Conservation (phyloP, 1,284 basidiomycete species). For the Gymnopus androsaceus region DNA sequence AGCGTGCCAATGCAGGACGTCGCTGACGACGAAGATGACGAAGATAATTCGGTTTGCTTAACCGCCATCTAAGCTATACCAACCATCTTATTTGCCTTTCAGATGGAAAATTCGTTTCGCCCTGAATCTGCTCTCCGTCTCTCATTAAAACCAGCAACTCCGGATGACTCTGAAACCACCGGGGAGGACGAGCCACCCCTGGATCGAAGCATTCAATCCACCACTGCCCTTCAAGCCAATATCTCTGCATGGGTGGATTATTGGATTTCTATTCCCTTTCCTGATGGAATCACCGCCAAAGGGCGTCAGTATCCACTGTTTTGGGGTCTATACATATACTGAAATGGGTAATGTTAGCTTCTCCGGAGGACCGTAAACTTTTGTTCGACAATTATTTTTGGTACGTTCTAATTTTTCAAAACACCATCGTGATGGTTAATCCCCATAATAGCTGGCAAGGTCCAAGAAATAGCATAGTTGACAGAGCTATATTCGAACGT, state of each 20-base stretch:
- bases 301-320: conserved; percentile 6
- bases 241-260: conserved; percentile 16
- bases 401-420: background rate
- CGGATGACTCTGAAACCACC: conserved; percentile 11
- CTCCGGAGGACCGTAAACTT: conserved; percentile 7
- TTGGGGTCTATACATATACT: background rate
- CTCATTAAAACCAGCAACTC: conserved; percentile 16
- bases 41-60: background rate
- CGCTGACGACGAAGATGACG: conserved; percentile 2
- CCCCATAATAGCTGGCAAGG: conserved; percentile 17
- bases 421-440: background rate
- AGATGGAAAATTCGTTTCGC: conserved; percentile 11
- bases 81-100: background rate
- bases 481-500: conserved; percentile 17
- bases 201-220: conserved; percentile 6
- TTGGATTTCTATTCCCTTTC: conserved; percentile 6
- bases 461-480: conserved; percentile 17
- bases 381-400: conserved; percentile 19
- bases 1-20: background rate
- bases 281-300: conserved; percentile 6
- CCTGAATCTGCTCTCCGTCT: conserved; percentile 18
- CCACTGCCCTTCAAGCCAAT: conserved; percentile 8
- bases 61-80: background rate
- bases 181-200: background rate
- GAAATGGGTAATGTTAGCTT: conserved; percentile 2